Percentiles rank a stretch among this genome's conserved stretches.
These are phyloP conservation scores for Grifola frondosa DNA, from an alignment of 1,284 basidiomycete genomes.

Conservation along the genomic window DNA sequence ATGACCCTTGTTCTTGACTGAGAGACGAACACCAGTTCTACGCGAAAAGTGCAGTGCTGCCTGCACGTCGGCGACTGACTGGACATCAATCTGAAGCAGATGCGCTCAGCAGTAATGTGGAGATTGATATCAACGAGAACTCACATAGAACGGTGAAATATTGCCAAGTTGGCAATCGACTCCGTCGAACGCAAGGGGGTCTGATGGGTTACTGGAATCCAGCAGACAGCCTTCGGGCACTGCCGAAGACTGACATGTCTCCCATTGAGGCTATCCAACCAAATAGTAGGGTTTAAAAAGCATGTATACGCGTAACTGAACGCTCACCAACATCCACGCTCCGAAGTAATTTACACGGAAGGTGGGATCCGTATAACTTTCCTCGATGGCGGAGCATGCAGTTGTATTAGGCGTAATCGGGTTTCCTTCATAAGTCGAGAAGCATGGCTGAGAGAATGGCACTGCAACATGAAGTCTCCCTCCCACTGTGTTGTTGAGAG, in stretches of 20 bases:
- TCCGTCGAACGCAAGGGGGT: constrained; percentile 25
- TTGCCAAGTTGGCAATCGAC: constrained; percentile 30
- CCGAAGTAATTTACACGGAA: constrained; percentile 30
- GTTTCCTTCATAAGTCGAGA: constrained; percentile 28
- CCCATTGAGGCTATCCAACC: constrained; percentile 33
- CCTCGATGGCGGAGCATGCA: constrained; percentile 30
- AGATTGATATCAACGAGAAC: constrained; percentile 1
- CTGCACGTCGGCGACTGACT: constrained; percentile 30
- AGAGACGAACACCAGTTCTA: constrained; percentile 33
- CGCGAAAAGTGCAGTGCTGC: constrained; percentile 34
- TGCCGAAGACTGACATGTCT: constrained; percentile 27
- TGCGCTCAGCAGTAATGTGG: too few species aligned
- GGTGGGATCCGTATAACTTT: constrained; percentile 28
- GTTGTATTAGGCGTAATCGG: constrained; percentile 14
- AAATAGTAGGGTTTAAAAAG: background rate
- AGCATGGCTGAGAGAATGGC: constrained; percentile 35
- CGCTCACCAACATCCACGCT: constrained; percentile 30
- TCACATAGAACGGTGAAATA: constrained; percentile 32
- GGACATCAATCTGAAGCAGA: constrained; percentile 32
- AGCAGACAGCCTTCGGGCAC: constrained; percentile 28
- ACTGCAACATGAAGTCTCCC: constrained; percentile 29
- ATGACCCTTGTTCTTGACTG: constrained; percentile 43
- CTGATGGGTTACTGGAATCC: constrained; percentile 23
- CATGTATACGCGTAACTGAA: background rate
- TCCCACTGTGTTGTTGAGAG: constrained; percentile 32